Percentiles rank a stretch among this genome's conserved stretches.
These are phyloP conservation scores for Alternaria viburni DNA, from an alignment of 2,329 filamentous ascomycete genomes.

Conservation along the genomic window DNA sequence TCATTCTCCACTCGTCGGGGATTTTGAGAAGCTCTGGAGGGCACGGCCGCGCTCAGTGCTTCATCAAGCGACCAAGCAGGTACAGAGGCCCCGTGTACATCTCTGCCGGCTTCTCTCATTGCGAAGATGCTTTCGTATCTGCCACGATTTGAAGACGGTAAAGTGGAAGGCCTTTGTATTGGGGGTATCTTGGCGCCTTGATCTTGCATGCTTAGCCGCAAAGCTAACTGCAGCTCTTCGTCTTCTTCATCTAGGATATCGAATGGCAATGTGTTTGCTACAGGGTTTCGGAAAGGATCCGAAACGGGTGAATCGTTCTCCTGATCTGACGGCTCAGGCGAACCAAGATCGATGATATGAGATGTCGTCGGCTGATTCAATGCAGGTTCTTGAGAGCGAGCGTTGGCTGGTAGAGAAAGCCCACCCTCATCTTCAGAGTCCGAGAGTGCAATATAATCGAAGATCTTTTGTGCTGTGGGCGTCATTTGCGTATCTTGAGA, in stretches of 20 bases:
- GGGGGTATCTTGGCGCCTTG: neutral
- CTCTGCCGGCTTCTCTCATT: slow-evolving; percentile 6
- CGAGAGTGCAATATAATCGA: slow-evolving; percentile 12
- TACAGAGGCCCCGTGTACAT: neutral
- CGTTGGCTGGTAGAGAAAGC: neutral
- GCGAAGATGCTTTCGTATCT: slow-evolving; percentile 5
- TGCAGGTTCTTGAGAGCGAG: neutral
- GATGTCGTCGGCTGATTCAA: neutral
- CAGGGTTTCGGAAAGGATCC: neutral
- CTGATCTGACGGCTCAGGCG: neutral
- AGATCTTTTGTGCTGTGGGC: neutral
- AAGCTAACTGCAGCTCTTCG: slow-evolving; percentile 12
- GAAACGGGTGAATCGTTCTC: neutral
- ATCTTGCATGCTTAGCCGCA: slow-evolving; percentile 18
- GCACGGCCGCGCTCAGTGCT: neutral
- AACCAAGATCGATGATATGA: neutral
- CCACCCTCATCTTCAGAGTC: slow-evolving; percentile 14
- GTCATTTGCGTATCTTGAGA: neutral
- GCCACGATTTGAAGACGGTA: neutral
- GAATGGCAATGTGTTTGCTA: neutral
- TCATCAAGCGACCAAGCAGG: slow-evolving; percentile 8
- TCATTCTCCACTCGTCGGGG: neutral
- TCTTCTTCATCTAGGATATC: slow-evolving; percentile 7
- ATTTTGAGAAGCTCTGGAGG: neutral
- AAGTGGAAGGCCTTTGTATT: neutral